Evolutionary conservation across 164 flowering plant genomes (phyloP).

Genomic region (Cinnamomum chago): DNA sequence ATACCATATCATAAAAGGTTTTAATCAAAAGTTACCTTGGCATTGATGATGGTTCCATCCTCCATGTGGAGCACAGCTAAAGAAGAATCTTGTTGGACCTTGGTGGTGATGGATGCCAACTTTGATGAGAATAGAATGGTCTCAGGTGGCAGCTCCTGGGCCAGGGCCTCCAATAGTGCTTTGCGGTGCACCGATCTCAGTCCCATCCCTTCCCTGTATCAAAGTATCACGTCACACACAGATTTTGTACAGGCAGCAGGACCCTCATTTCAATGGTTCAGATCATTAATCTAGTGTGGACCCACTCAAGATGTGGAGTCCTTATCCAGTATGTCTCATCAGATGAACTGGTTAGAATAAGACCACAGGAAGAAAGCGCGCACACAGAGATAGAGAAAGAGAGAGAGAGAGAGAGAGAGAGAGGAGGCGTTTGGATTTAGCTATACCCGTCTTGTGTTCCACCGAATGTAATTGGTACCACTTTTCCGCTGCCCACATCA

Average conservation of each 20-base stretch:
- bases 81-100: constrained; percentile 13
- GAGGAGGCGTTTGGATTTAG: neutral
- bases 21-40: constrained; percentile 23
- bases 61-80: constrained; percentile 16
- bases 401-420: no score
- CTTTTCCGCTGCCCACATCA: constrained; percentile 6
- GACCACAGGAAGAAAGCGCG: neutral
- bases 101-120: constrained; percentile 24
- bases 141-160: constrained; percentile 29
- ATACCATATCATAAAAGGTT: no score
- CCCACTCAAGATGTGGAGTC: neutral
- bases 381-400: no score
- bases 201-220: constrained; percentile 9
- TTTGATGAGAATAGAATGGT: constrained; percentile 36
- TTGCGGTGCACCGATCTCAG: constrained; percentile 27
- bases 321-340: neutral
- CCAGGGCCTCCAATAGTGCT: constrained; percentile 30
- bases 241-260: neutral
- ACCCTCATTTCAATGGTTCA: neutral
- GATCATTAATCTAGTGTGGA: neutral
- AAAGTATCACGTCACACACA: neutral
- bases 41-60: constrained; percentile 28
- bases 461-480: neutral
- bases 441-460: neutral
- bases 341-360: no score